Evolutionary conservation across 2,329 filamentous ascomycete species (phyloP), one percentile per base, ranked within the genome.

Genomic region (Corinectria fuckeliana): DNA sequence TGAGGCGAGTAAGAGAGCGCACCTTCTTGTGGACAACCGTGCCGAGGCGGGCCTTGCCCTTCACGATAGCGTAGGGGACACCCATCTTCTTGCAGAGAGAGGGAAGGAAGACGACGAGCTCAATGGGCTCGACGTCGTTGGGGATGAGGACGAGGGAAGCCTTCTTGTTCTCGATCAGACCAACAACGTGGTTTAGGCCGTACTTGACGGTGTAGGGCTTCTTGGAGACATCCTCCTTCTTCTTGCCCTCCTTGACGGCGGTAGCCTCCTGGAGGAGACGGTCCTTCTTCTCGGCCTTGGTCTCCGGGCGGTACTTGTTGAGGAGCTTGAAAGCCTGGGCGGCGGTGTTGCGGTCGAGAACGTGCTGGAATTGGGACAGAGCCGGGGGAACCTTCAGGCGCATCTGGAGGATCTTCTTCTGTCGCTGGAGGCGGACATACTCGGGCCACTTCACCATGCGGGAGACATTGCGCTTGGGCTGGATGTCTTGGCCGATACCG

Each of bases 41-140:
- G 74, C 95, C 95, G 75, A 99, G 92, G 84, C 95, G 90, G 72
- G 95, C 95, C 91, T 99, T 99, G 85, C 95, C 95, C 92, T 99
- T 99, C 79, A 99, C 88, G 74, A 99, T 98, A 78, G 93, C 95
- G 81, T 98, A 99, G 69, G 96, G 95, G 74, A 97, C 90, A 84
- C 96, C 96, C 94, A 99, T 99, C 92, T 99, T 99, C 83, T 94
- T 91, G 92, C 95, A 99, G 72, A 99, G 91, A 76, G 95, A 93
- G 72, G 95, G 95, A 68, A 99, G 89, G 91, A 97, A 99, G 82
- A 99, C 92, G 76, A 99, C 96, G 74, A 99, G 85, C 88, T 99
- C 95, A 78, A 99, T 99, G 75, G 95, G 95, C 87, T 99, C 95
- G 75, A 99, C 96, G 79, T 99, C 95, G 85, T 99, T 97, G 81